These are phyloP conservation scores for Clonostachys chloroleuca DNA, from an alignment of 2,329 filamentous ascomycete genomes.

Conservation along the genomic window DNA sequence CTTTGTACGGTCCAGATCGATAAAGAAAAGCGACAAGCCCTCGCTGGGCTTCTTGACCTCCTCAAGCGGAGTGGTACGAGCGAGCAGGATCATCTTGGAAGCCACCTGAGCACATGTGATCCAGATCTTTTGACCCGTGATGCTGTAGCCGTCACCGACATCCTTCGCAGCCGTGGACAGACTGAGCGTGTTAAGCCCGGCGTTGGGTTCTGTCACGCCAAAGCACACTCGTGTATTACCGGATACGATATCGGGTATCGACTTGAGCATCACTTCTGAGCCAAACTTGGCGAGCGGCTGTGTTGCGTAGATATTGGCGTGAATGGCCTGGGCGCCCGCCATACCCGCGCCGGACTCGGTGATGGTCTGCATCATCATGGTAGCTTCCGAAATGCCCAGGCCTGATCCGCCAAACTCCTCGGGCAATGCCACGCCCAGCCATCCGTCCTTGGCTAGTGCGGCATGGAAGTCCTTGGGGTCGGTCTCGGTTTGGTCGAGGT, in stretches of 20 bases:
- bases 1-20: constrained; percentile 61
- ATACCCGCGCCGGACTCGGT: constrained; percentile 76
- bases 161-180: constrained; percentile 61
- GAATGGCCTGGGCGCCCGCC: constrained; percentile 60
- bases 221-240: constrained; percentile 74
- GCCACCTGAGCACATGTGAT: constrained; percentile 83
- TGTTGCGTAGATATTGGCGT: constrained; percentile 70
- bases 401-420: constrained; percentile 71
- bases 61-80: constrained; percentile 67
- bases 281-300: constrained; percentile 73
- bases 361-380: constrained; percentile 84
- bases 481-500: constrained; percentile 63
- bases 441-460: constrained; percentile 69
- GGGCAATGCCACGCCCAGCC: constrained; percentile 77
- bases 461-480: constrained; percentile 76
- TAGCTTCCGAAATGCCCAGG: constrained; percentile 75
- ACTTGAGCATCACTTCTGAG: constrained; percentile 57
- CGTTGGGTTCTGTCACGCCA: constrained; percentile 80
- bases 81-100: constrained; percentile 77
- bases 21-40: constrained; percentile 76
- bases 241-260: constrained; percentile 66
- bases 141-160: constrained; percentile 52
- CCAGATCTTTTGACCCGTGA: constrained; percentile 84
- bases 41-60: constrained; percentile 67
- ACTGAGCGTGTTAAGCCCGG: constrained; percentile 72